Base-by-base conservation (phyloP, 2,329 filamentous ascomycete genomes). In the Trichoderma semiorbis region DNA sequence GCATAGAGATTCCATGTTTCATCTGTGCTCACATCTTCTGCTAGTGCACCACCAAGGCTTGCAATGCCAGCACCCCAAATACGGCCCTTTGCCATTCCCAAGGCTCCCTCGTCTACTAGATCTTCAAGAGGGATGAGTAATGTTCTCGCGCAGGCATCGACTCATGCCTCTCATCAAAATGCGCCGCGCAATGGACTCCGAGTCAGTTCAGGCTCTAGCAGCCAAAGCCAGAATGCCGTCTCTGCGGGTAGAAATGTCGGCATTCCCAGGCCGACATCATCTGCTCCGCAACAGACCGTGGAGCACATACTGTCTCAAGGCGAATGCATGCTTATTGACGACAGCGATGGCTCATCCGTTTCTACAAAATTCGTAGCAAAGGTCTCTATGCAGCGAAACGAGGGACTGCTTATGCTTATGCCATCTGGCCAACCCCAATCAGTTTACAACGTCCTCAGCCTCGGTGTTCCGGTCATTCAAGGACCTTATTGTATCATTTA, bases 401-500 rank as follows among this genome's bases (percentile, higher is more conserved):
- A 73, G 11, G 78, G 73, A 3, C 71, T 72, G 5, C 71, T 80
- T 5, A 63, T 74, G 1, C 57, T 81, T 28, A 69, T 70, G 1
- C 71, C 60, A 3, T 39, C 71, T 5, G 62, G 43, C 5, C 71
- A 77, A 58, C 63, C 72, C 0, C n/a, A 72, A 4, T 64, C 69
- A 12, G 24, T 71, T 5, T 74, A 78, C 16, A 50, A 75, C 34
- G 74, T 78, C 5, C 61, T 78, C 1, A 72, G 77, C 5, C 67
- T 81, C 0, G 70, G 76, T 0, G 18, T 63, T 0, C 75, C 75
- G 0, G n/a, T 69, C 7, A 65, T 77, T 4, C 72, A 76, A 7
- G 77, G 72, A 1, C 55, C 74, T 7, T 75, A 73, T 47, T 81
- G 79, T 57, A 61, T 53, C 0, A 26, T 81, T 21, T 61, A 26